Percentiles rank a stretch among this genome's conserved stretches.
Evolutionary conservation across 2,329 filamentous ascomycete species (phyloP).

Genomic region (Magnaporthiopsis rhizophila): DNA sequence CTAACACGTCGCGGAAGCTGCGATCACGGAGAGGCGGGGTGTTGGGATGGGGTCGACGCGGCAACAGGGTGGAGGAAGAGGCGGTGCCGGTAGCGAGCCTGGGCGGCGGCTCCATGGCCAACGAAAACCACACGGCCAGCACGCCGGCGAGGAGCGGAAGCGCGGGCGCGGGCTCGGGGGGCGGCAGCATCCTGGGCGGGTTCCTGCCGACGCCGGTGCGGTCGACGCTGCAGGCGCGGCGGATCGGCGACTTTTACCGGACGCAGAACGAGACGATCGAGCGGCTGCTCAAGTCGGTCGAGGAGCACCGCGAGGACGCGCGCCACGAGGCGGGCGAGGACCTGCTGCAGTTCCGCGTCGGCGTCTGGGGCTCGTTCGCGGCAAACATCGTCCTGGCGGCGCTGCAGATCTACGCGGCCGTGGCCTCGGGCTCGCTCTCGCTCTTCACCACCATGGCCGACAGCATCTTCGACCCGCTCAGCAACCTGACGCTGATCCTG

Average conservation of each 20-base stretch:
- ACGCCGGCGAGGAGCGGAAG: neutral
- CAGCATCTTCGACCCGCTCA: conserved; percentile 84
- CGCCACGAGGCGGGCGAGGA: conserved; percentile 74
- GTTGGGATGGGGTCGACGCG: neutral
- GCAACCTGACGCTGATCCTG: conserved; percentile 79
- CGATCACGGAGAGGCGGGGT: conserved; percentile 6
- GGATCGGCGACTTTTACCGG: conserved; percentile 77
- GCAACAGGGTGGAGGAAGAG: neutral
- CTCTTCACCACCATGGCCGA: conserved; percentile 98
- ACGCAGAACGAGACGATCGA: conserved; percentile 91
- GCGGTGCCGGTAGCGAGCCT: neutral
- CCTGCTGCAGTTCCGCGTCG: conserved; percentile 65
- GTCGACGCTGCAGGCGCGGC: conserved; percentile 22
- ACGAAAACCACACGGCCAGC: neutral
- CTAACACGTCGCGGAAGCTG: conserved; percentile 74
- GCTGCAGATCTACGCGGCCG: conserved; percentile 83
- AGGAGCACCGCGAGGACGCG: conserved; percentile 79
- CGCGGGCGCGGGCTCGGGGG: neutral
- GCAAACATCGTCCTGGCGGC: conserved; percentile 74
- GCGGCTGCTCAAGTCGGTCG: conserved; percentile 82
- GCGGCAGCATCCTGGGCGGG: conserved; percentile 5
- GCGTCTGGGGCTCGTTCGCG: conserved; percentile 58
- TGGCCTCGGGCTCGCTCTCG: conserved; percentile 81
- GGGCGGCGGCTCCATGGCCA: neutral
- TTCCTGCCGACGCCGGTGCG: conserved; percentile 25